These are phyloP conservation scores for Tephrocybe sp. DNA, from an alignment of 768 basidiomycete species.

Conservation along the genomic window DNA sequence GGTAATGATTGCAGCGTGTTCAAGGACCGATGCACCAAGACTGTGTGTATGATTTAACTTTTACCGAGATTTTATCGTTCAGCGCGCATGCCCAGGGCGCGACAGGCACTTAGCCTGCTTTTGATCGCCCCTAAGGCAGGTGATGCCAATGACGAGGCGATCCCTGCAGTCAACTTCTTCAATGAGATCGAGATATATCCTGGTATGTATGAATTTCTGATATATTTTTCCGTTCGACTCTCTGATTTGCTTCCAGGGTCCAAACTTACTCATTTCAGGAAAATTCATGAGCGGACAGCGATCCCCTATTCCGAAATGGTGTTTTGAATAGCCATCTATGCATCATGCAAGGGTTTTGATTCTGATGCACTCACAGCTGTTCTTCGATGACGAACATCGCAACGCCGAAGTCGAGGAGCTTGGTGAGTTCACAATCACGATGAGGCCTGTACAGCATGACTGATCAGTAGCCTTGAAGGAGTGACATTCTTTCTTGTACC, in stretches of 20 bases:
- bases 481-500: slow-evolving; percentile 81
- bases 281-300: slow-evolving; percentile 69
- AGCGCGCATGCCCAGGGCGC: slow-evolving; percentile 51
- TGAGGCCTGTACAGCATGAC: background rate
- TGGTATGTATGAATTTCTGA: slow-evolving; percentile 35
- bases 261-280: slow-evolving; percentile 80
- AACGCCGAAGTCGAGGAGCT: slow-evolving; percentile 64
- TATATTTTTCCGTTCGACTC: no score
- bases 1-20: slow-evolving; percentile 69
- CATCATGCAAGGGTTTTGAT: background rate
- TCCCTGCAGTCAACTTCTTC: slow-evolving; percentile 60
- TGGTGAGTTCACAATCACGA: slow-evolving; percentile 32
- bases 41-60: slow-evolving; percentile 48
- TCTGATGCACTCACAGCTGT: slow-evolving; percentile 37
- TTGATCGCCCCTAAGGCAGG: slow-evolving; percentile 43
- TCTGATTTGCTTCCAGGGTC: no score
- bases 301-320: slow-evolving; percentile 85
- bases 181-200: slow-evolving; percentile 77
- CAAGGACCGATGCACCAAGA: slow-evolving; percentile 65
- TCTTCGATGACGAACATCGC: slow-evolving; percentile 72
- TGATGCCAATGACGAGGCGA: slow-evolving; percentile 28
- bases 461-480: slow-evolving; percentile 39
- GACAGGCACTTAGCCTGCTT: slow-evolving; percentile 68
- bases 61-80: background rate
- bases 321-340: background rate